Percentiles rank a stretch among this genome's conserved stretches.
Evolutionary conservation across 805 yeast species (phyloP).

Genomic region (Candida pseudoglaebosa): DNA sequence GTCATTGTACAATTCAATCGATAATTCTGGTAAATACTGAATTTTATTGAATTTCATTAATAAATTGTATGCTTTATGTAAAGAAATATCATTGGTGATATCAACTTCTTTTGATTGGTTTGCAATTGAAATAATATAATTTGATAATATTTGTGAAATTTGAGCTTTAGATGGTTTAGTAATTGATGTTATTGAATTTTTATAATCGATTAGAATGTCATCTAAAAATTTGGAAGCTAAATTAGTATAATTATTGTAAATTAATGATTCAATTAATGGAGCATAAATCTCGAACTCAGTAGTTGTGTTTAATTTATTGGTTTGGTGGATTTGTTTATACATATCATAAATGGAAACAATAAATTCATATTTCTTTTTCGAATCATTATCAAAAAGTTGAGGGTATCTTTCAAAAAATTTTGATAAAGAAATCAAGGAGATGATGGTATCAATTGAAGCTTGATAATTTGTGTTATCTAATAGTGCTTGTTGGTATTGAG

Average conservation of each 20-base stretch:
- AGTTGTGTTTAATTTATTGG: slow-evolving; percentile 13
- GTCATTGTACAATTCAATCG: slow-evolving; percentile 25
- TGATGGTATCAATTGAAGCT: neutral
- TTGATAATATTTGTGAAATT: slow-evolving; percentile 40
- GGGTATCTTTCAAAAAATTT: slow-evolving; percentile 16
- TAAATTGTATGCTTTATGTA: slow-evolving; percentile 21
- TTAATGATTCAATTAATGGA: slow-evolving; percentile 48
- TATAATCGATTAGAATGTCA: slow-evolving; percentile 44
- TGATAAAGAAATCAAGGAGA: slow-evolving; percentile 27
- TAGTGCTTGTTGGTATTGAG: neutral
- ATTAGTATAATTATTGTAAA: slow-evolving; percentile 45
- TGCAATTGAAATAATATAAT: slow-evolving; percentile 33
- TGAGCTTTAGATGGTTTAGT: slow-evolving; percentile 17
- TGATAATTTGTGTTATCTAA: slow-evolving; percentile 3
- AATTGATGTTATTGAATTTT: slow-evolving; percentile 17
- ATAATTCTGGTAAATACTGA: slow-evolving; percentile 33
- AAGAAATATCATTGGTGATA: slow-evolving; percentile 8
- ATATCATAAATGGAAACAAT: slow-evolving; percentile 25
- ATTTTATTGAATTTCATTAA: slow-evolving; percentile 25
- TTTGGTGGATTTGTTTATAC: slow-evolving; percentile 26
- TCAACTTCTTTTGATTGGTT: neutral
- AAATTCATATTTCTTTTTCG: slow-evolving; percentile 20
- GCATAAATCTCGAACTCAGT: slow-evolving; percentile 49
- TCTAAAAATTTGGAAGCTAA: slow-evolving; percentile 58
- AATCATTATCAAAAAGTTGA: slow-evolving; percentile 10